These are phyloP conservation scores for Chaetomium sp. DNA, from an alignment of 2,329 filamentous ascomycete genomes.

Conservation along the genomic window DNA sequence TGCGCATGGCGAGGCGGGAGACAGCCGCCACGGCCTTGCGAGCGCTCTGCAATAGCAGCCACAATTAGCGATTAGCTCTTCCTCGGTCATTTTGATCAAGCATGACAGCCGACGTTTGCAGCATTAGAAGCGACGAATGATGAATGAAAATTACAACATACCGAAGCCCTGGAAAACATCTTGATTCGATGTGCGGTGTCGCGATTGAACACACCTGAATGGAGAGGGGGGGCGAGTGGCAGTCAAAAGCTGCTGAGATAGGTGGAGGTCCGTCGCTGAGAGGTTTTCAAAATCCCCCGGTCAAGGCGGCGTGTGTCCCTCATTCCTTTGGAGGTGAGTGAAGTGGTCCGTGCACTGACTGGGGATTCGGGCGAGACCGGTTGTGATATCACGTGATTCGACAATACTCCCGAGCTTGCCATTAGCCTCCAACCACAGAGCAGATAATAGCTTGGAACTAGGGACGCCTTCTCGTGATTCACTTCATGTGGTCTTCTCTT, in stretches of 20 bases:
- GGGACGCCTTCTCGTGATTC: too few species aligned
- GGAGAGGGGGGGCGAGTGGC: conserved; percentile 22
- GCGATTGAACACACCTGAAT: conserved; percentile 36
- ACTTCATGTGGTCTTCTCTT: too few species aligned
- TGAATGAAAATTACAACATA: conserved; percentile 33
- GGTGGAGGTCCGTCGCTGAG: conserved; percentile 31
- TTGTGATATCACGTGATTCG: conserved; percentile 21
- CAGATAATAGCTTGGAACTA: too few species aligned
- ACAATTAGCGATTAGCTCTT: conserved; percentile 27
- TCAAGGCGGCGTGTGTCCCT: conserved; percentile 17
- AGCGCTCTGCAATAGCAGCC: conserved; percentile 37
- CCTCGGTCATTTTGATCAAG: not conserved
- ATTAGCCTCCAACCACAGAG: too few species aligned
- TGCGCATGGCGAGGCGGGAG: conserved; percentile 43
- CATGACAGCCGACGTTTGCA: not conserved
- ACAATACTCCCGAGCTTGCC: not conserved
- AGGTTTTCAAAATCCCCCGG: conserved; percentile 38
- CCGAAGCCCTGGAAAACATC: conserved; percentile 54
- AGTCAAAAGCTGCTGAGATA: conserved; percentile 20
- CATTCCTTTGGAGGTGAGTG: conserved; percentile 12
- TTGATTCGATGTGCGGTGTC: conserved; percentile 40
- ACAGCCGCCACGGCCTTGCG: conserved; percentile 44
- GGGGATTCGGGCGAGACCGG: conserved; percentile 18
- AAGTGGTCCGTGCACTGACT: conserved; percentile 11
- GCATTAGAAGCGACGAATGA: not conserved